Conservation (phyloP, 2,329 filamentous ascomycete genomes). For the Diaporthe sp. region DNA sequence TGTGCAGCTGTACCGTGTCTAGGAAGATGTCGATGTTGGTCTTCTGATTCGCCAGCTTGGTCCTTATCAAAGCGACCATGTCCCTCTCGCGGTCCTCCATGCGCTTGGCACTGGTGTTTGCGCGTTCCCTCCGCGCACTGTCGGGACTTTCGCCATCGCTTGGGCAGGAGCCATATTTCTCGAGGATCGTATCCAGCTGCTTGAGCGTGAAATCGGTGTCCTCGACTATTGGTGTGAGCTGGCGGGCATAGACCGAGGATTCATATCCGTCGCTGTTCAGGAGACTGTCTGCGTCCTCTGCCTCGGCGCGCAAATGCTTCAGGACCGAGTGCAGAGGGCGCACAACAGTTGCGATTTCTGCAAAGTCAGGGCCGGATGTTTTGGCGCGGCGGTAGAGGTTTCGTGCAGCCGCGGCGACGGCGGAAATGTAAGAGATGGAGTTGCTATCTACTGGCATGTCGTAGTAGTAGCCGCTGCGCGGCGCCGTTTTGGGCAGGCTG, state of each 20-base stretch:
- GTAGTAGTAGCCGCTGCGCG: conserved; percentile 19
- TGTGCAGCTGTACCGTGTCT: conserved; percentile 65
- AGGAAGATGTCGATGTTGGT: conserved; percentile 66
- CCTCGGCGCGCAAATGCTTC: conserved; percentile 67
- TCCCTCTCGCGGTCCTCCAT: conserved; percentile 50
- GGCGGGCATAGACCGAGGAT: conserved; percentile 56
- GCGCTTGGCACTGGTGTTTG: conserved; percentile 41
- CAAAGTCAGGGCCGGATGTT: conserved; percentile 59
- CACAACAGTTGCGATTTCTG: conserved; percentile 60
- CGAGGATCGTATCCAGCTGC: conserved; percentile 64
- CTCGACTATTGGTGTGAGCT: conserved; percentile 63
- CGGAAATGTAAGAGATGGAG: conserved; percentile 60
- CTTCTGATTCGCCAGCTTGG: conserved; percentile 63
- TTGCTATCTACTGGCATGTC: conserved; percentile 44
- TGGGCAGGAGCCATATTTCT: conserved; percentile 50
- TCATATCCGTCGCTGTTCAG: conserved; percentile 53
- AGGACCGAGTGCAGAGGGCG: conserved; percentile 65
- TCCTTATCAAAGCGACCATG: conserved; percentile 54
- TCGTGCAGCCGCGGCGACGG: conserved; percentile 65
- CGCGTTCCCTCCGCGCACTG: conserved; percentile 37
- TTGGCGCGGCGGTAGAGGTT: conserved; percentile 65
- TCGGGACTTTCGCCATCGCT: conserved; percentile 36
- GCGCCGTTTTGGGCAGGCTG: conserved; percentile 25
- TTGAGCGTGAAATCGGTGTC: conserved; percentile 66
- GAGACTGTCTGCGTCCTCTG: conserved; percentile 65